phyloP scores from a whole-genome alignment of 1,284 basidiomycete genomes.

The Filobasidium uniguttulatum region DNA sequence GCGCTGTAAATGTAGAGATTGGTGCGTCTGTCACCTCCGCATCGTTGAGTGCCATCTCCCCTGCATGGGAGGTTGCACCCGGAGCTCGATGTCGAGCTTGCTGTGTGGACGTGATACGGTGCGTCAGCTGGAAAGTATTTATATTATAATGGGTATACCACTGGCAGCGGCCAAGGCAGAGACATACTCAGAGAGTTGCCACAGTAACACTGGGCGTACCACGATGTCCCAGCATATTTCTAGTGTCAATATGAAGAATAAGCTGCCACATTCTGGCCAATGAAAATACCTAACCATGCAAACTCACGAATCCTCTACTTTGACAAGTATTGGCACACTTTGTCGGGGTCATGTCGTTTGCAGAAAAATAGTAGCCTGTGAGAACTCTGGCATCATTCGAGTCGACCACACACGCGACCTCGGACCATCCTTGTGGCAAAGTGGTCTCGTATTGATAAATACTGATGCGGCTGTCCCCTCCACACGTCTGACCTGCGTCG shows the following conservation, averaged over 20 bases:
- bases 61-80: constrained; percentile 11
- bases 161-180: neutral
- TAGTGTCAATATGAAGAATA: neutral
- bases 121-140: neutral
- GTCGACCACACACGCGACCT: constrained; percentile 4
- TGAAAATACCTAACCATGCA: neutral
- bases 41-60: constrained; percentile 12
- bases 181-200: constrained; percentile 6
- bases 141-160: neutral
- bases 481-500: constrained; percentile 9
- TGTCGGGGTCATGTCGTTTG: constrained; percentile 2
- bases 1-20: neutral
- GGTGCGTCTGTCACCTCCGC: neutral
- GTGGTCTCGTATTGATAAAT: neutral
- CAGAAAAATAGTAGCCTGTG: constrained; percentile 2
- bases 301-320: constrained; percentile 7
- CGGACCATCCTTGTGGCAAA: constrained; percentile 9
- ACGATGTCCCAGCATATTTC: neutral
- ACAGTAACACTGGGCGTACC: constrained; percentile 8
- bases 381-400: constrained; percentile 1
- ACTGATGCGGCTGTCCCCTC: neutral
- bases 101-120: neutral
- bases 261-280: neutral
- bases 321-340: constrained; percentile 7
- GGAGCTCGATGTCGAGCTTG: neutral